Percentiles rank a stretch among this genome's conserved stretches.
phyloP scores from a whole-genome alignment of 2,329 filamentous ascomycete genomes.

The Ophiostoma quercus region DNA sequence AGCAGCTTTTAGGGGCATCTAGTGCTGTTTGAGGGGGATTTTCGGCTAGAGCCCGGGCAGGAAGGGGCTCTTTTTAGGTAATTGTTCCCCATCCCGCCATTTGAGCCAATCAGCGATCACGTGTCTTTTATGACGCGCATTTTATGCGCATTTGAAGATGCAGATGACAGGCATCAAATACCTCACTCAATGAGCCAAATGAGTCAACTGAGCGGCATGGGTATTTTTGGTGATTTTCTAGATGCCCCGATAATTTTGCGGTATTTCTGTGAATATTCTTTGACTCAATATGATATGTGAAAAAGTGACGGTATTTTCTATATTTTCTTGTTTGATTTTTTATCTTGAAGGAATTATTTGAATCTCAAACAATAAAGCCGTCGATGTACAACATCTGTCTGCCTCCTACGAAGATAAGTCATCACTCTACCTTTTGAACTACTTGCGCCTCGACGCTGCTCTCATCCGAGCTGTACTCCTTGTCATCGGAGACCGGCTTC shows the following conservation, averaged over 20 bases:
- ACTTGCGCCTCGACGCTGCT: background rate
- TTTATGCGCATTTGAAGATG: background rate
- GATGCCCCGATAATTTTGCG: too few species aligned
- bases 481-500: background rate
- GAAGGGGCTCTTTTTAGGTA: background rate
- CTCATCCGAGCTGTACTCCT: background rate
- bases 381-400: too few species aligned
- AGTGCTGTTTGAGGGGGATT: background rate
- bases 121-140: background rate
- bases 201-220: background rate
- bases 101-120: background rate
- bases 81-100: background rate
- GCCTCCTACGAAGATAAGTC: too few species aligned
- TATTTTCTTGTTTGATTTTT: too few species aligned
- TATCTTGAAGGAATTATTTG: too few species aligned
- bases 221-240: background rate
- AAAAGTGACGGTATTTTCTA: too few species aligned
- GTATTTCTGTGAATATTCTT: too few species aligned
- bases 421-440: background rate
- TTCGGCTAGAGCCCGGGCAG: background rate
- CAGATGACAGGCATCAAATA: background rate
- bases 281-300: too few species aligned
- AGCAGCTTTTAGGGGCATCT: too few species aligned
- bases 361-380: too few species aligned
- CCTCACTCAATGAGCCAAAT: background rate